phyloP scores from a whole-genome alignment of 495 filamentous ascomycete species.

The Cladorrhinum samala region DNA sequence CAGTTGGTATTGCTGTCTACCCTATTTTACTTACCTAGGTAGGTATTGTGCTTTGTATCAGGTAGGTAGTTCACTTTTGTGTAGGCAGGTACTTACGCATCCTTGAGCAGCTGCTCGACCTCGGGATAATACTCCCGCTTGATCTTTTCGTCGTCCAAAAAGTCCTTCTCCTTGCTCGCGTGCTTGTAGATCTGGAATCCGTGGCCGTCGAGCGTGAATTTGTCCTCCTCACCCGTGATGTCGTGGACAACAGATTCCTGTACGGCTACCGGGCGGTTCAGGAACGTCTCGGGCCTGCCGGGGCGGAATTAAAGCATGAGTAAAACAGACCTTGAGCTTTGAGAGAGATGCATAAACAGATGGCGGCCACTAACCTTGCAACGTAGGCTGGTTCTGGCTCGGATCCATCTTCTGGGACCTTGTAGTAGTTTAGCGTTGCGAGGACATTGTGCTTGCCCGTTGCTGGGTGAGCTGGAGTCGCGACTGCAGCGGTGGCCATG shows the following conservation, averaged over 20 bases:
- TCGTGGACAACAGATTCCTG: conserved; percentile 33
- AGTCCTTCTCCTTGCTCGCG: conserved; percentile 50
- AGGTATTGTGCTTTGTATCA: too few species aligned
- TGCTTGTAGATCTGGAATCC: conserved; percentile 38
- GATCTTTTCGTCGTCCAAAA: conserved; percentile 64
- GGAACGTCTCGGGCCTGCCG: conserved; percentile 1
- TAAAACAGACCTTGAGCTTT: not conserved
- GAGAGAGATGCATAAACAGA: not conserved
- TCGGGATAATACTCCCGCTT: conserved; percentile 60
- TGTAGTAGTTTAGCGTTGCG: conserved; percentile 54
- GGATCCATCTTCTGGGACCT: conserved; percentile 54
- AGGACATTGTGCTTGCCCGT: conserved; percentile 38
- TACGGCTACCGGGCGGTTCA: not conserved
- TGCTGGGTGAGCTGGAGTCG: not conserved
- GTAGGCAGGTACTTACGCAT: conserved; percentile 43
- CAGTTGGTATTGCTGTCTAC: conserved; percentile 52
- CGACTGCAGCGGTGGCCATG: conserved; percentile 10
- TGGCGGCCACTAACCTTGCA: conserved; percentile 11
- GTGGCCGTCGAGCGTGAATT: conserved; percentile 38
- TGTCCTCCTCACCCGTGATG: conserved; percentile 31
- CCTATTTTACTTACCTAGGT: too few species aligned
- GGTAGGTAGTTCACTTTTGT: too few species aligned
- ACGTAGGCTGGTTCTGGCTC: conserved; percentile 46
- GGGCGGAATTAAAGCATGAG: not conserved
- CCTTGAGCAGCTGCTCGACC: conserved; percentile 57